A percentile compares a stretch with the other conserved stretches of the same genome.
Evolutionary conservation across 805 yeast genomes (phyloP).

Genomic region (Candida verbasci): DNA sequence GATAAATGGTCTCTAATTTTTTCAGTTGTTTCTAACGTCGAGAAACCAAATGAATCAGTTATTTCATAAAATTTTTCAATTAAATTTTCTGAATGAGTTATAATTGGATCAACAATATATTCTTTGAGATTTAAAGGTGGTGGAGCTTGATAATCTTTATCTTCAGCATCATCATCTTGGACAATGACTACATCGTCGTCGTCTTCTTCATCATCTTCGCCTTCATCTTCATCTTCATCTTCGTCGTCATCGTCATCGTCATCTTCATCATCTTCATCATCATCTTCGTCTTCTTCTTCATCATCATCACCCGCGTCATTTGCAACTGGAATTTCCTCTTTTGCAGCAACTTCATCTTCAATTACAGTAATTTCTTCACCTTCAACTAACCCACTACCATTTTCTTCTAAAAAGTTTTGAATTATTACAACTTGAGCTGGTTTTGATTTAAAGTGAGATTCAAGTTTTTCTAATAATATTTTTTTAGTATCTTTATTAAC

Average conservation of each 20-base stretch:
- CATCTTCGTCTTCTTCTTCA: too few relatives aligned
- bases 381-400: conserved; percentile 19
- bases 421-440: conserved; percentile 19
- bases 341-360: conserved; percentile 24
- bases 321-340: too few relatives aligned
- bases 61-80: conserved; percentile 22
- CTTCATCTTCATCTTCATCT: conserved; percentile 24
- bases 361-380: conserved; percentile 15
- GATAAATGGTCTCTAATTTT: conserved; percentile 38
- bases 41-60: conserved; percentile 33
- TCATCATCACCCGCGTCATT: conserved; percentile 24
- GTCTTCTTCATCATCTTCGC: conserved; percentile 34
- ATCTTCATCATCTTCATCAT: conserved; percentile 5
- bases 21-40: conserved; percentile 31
- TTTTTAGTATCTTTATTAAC: conserved; percentile 39
- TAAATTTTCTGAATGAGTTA: conserved; percentile 23
- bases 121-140: conserved; percentile 39
- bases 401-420: conserved; percentile 13
- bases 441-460: conserved; percentile 20
- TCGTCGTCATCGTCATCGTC: conserved; percentile 15
- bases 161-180: conserved; percentile 31
- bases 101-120: conserved; percentile 35
- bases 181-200: conserved; percentile 28
- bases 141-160: conserved; percentile 31
- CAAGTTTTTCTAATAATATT: conserved; percentile 35